These are phyloP conservation scores for Malania oleifera DNA, from an alignment of 164 flowering plant species.

Conservation along the genomic window DNA sequence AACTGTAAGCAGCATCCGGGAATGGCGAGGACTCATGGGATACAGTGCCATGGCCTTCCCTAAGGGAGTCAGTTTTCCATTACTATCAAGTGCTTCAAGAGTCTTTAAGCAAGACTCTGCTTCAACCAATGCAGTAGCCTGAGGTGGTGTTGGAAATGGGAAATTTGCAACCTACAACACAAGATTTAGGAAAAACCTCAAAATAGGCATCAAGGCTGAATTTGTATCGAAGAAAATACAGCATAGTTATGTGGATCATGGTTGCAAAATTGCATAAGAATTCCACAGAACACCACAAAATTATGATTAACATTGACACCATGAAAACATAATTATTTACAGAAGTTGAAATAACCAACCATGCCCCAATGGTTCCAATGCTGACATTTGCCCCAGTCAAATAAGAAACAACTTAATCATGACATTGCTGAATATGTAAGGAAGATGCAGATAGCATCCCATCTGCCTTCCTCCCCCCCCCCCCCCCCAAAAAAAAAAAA, in stretches of 20 bases:
- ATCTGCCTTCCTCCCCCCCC: too few species aligned
- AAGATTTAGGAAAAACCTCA: background rate
- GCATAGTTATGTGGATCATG: too few species aligned
- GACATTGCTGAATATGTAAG: too few species aligned
- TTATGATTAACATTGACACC: too few species aligned
- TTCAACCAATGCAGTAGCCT: slow-evolving; percentile 49
- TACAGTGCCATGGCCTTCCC: slow-evolving; percentile 89
- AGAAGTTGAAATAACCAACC: too few species aligned
- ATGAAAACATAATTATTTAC: too few species aligned
- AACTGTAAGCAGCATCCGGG: slow-evolving; percentile 90
- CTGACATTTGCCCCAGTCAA: too few species aligned
- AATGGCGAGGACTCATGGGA: slow-evolving; percentile 98
- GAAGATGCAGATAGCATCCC: too few species aligned
- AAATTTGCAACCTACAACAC: slow-evolving; percentile 52
- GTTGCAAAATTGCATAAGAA: too few species aligned
- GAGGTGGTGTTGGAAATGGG: slow-evolving; percentile 96
- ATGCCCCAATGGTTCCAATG: too few species aligned
- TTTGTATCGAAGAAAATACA: background rate
- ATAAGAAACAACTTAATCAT: too few species aligned
- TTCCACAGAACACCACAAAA: too few species aligned
- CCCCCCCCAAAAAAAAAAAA: background rate
- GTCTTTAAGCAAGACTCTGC: slow-evolving; percentile 79
- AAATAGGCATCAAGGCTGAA: background rate
- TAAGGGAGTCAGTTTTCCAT: slow-evolving; percentile 64
- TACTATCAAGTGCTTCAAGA: slow-evolving; percentile 74